Evolutionary conservation across 1,284 basidiomycete species (phyloP).

Genomic region (Ganoderma multipileum): DNA sequence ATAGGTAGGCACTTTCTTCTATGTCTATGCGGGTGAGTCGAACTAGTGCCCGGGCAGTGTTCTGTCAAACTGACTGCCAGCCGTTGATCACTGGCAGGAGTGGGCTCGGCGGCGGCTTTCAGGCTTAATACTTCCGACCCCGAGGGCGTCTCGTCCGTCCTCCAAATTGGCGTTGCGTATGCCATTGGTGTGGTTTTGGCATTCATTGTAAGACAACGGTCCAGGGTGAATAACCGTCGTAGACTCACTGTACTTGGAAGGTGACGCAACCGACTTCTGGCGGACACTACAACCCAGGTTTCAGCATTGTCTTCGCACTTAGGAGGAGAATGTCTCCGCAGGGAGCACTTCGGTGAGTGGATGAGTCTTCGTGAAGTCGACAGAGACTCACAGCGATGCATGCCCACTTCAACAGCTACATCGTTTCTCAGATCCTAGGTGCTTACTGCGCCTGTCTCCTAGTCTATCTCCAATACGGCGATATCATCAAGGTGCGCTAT

Average conservation of each 20-base stretch:
- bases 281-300: conserved; percentile 67
- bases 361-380: neutral
- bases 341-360: conserved; percentile 57
- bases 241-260: conserved; percentile 12
- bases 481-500: conserved; percentile 48
- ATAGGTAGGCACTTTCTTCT: conserved; percentile 50
- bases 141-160: conserved; percentile 53
- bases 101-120: conserved; percentile 63
- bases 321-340: conserved; percentile 60
- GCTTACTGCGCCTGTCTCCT: conserved; percentile 65
- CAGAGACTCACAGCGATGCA: neutral
- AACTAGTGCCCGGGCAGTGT: neutral
- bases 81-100: conserved; percentile 44
- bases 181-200: conserved; percentile 67
- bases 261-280: conserved; percentile 63
- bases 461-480: conserved; percentile 67
- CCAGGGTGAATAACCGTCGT: neutral
- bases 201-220: conserved; percentile 39
- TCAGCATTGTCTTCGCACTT: conserved; percentile 61
- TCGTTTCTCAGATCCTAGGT: conserved; percentile 67
- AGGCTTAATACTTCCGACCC: conserved; percentile 54
- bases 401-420: conserved; percentile 51
- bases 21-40: conserved; percentile 58
- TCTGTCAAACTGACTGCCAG: neutral
- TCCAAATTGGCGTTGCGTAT: conserved; percentile 68